Base-by-base conservation (phyloP, 306 rosid genomes). In the Malus fusca region DNA sequence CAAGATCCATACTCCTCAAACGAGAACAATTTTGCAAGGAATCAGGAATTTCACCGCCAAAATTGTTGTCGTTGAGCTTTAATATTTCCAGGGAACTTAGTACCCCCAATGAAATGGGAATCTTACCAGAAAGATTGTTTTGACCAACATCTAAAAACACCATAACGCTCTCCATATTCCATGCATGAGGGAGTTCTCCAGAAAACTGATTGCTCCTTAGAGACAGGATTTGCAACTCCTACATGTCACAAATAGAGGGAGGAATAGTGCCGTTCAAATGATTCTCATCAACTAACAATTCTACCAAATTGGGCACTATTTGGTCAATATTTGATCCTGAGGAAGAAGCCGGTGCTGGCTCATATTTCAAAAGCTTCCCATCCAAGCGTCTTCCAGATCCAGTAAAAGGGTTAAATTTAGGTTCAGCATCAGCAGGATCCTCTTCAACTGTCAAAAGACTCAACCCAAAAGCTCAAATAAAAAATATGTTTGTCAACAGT, bases 331-430 rank as follows among this genome's bases (percentile, higher is more conserved):
- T 30, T 28, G 35, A 31, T 33, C 35, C 35, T 33, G 6, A 33
- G 35, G 35, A 33, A 33, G 35, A 33, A 33, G 35, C 35, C 6
- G 35, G 35, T 33, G 35, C 35, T 33, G 35, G 35, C n/a, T n/a
- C n/a, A n/a, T n/a, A n/a, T 33, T 33, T 33, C 35, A 33, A 33
- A 33, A 6, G 35, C 0, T 5, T 33, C 35, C 35, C 6, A 33
- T 33, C 35, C 35, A 33, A 33, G 35, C 6, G 35, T 33, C 35
- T 33, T 33, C 35, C 35, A 33, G 35, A 5, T 33, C 6, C 35
- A 33, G 93, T 73, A 83, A 95, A 95, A 69, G 99, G 93, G 73
- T 85, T 92, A 82, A 95, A 95, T 80, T 92, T 92, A 30, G 91
- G 93, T 77, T 92, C 97, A 21, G 77, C 42, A 76, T 79, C 96